Base-by-base conservation (phyloP, 73 alveolate species). In the Effrenium voratum region DNA sequence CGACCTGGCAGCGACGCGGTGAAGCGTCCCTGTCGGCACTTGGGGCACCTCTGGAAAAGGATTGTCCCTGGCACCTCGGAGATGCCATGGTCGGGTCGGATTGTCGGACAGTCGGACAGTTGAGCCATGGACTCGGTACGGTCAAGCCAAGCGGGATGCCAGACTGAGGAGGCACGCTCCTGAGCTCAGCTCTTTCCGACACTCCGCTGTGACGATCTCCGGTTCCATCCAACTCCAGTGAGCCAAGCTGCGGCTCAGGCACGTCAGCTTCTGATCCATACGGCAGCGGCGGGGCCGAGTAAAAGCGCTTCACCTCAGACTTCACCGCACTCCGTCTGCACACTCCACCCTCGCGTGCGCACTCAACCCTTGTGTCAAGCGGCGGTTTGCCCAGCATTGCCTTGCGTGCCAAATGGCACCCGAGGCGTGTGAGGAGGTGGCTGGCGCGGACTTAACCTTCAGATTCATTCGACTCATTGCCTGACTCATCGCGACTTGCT, bases 201-300 rank as follows among this genome's bases (percentile, higher is more conserved):
- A n/a, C 8, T 5, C 91, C 44, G 13, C 32, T 32, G n/a, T 26
- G 30, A 3, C 41, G 24, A 3, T 6, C 30, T 5, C 32, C 84
- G 32, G 24, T 38, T 16, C 43, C 5, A 40, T 15, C 50, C 0
- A n/a, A 2, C 55, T 15, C 28, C 15, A 22, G 8, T 26, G 43
- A 28, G 85, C 52, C 95, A 49, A 22, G 85, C 1, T n/a, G 47
- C 95, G 95, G 95, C 36, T 47, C 72, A 0, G 85, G 95, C 60
- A 66, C 95, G 38, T 87, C 95, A 47, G 57, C 68, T 13, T 87
- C 95, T 1, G 95, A 63, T 12, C 95, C 95, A 49, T 87, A 87
- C 5, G 95, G 95, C 72, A 80, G 34, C 15, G 70, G 70, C 16
- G 95, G 95, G 41, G 95, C 95, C 24, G 95, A 87, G 15, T 87